These are phyloP conservation scores for Pichia occidentalis DNA, from an alignment of 805 yeast genomes.

Conservation along the genomic window DNA sequence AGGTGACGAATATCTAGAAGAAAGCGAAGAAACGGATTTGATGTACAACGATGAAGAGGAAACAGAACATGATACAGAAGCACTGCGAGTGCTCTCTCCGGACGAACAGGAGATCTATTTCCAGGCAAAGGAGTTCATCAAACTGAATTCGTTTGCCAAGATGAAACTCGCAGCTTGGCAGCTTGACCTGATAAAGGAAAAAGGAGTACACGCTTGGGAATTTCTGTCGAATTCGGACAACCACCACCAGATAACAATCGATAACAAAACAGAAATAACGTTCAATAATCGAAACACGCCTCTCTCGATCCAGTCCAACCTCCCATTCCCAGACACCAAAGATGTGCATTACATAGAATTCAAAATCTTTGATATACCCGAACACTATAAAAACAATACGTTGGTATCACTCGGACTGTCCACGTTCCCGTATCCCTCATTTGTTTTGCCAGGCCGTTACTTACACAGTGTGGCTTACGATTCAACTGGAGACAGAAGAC, in stretches of 20 bases:
- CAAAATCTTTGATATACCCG: constrained; percentile 67
- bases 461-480: constrained; percentile 82
- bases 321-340: constrained; percentile 77
- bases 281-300: constrained; percentile 30
- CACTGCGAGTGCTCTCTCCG: constrained; percentile 53
- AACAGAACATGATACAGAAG: constrained; percentile 52
- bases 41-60: constrained; percentile 25
- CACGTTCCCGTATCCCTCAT: constrained; percentile 87
- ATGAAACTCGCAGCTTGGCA: constrained; percentile 43
- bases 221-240: constrained; percentile 32
- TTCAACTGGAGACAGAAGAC: constrained; percentile 72
- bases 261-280: constrained; percentile 54
- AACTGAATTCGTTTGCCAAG: constrained; percentile 33
- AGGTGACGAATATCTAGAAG: neutral
- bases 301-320: constrained; percentile 61
- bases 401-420: constrained; percentile 71
- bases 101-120: constrained; percentile 65
- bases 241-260: constrained; percentile 3
- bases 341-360: constrained; percentile 87
- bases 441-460: constrained; percentile 89
- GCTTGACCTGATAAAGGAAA: constrained; percentile 66
- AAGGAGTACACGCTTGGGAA: constrained; percentile 88
- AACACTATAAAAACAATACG: constrained; percentile 38
- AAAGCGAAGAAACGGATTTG: constrained; percentile 2
- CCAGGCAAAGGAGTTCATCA: constrained; percentile 52